phyloP scores from a whole-genome alignment of 495 filamentous ascomycete species.

The Tetracladium marchalianum region DNA sequence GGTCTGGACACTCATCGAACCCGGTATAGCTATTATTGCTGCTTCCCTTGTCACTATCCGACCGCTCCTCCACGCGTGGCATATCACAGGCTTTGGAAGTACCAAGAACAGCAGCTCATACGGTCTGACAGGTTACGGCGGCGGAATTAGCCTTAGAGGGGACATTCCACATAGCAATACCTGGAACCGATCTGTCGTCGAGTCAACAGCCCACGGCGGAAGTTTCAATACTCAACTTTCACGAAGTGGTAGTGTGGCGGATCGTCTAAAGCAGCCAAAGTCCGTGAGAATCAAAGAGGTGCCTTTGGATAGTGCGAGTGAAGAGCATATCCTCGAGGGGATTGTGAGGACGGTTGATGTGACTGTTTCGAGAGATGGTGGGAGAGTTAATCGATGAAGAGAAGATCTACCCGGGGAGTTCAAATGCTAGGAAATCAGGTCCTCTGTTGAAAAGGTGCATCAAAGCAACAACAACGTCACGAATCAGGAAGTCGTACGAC shows the following conservation, averaged over 20 bases:
- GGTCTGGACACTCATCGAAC: constrained; percentile 35
- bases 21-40: constrained; percentile 31
- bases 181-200: not conserved
- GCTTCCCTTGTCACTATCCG: constrained; percentile 31
- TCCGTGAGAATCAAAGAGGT: not conserved
- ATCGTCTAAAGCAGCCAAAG: not conserved
- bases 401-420: too few species aligned
- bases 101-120: not conserved
- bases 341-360: constrained; percentile 3
- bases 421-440: too few species aligned
- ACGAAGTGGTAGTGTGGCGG: not conserved
- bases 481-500: too few species aligned
- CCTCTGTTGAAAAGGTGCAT: too few species aligned
- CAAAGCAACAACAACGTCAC: too few species aligned
- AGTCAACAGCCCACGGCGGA: not conserved
- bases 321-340: constrained; percentile 3
- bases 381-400: too few species aligned
- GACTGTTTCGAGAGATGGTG: not conserved
- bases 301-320: not conserved
- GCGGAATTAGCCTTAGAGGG: not conserved
- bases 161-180: not conserved
- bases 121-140: too few species aligned
- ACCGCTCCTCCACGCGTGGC: constrained; percentile 27
- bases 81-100: constrained; percentile 24
- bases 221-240: not conserved